Base-by-base conservation (phyloP, 306 rosid genomes). In the Macrotyloma uniflorum region DNA sequence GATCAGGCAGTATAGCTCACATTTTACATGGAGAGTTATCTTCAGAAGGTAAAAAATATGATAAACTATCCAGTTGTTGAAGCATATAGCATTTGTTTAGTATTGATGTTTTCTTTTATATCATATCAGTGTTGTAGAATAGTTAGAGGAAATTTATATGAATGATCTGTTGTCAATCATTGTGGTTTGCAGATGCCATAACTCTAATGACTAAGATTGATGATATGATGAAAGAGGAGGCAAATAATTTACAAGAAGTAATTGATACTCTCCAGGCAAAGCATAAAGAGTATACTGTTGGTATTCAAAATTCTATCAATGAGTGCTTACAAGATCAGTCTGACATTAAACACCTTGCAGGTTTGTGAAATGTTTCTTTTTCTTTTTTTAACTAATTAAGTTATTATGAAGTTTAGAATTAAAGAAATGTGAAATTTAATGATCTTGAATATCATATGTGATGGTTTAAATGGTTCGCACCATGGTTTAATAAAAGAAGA, bases 181-280 rank as follows among this genome's bases (percentile, higher is more conserved):
- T 81, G 20, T 82, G 75, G 80, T 82, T 75, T 82, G 79, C 92
- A 95, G 99, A 88, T 85, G 90, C 88, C 75, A 70, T 88, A 73
- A 61, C 85, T 33, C 90, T 80, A 42, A 81, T 90, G 81, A 86
- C 96, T 57, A 93, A 85, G 90, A 87, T 95, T 79, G 99, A 90
- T 72, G 91, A 89, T 77, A 86, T 93, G 93, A 84, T 80, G 83
- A 83, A 89, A 84, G 88, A 87, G 86, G 99, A 95, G 88, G 89
- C 88, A 54, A 57, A 72, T 65, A 82, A 83, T 74, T 86, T 95
- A 28, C 76, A 58, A 15, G 82, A 89, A 83, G 90, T 80, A 57
- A 87, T 89, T 28, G 78, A 87, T 78, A 18, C 85, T 86, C 96
- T 95, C 79, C 90, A 89, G 38, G 46, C 79, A 61, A 91, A 85